Conservation (phyloP, 1,284 basidiomycete genomes). For the Sporisorium reilianum region DNA sequence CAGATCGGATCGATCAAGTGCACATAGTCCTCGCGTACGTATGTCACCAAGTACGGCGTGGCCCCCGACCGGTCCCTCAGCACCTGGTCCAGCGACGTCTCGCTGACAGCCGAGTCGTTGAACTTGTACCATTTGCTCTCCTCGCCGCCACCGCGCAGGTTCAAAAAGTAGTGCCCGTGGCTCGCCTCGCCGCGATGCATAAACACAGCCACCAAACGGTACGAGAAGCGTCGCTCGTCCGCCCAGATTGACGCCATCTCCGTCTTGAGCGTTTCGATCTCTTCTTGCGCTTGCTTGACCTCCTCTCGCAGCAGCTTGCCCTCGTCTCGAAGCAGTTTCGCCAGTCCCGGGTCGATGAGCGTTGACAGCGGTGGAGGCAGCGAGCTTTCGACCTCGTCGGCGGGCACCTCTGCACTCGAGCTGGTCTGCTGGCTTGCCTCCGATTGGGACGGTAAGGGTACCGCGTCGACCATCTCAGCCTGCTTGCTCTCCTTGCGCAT, state of each 20-base stretch:
- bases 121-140: slow-evolving; percentile 60
- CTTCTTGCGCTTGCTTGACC: slow-evolving; percentile 74
- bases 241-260: slow-evolving; percentile 84
- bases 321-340: slow-evolving; percentile 41
- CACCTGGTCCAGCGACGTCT: slow-evolving; percentile 48
- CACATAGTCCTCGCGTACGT: slow-evolving; percentile 54
- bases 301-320: slow-evolving; percentile 72
- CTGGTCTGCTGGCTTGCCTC: slow-evolving; percentile 8
- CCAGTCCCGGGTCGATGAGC: slow-evolving; percentile 30
- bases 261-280: slow-evolving; percentile 75
- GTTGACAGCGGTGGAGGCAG: slow-evolving; percentile 18
- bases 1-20: slow-evolving; percentile 48
- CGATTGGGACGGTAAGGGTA: neutral
- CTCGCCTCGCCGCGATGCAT: slow-evolving; percentile 79
- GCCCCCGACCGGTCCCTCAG: slow-evolving; percentile 62
- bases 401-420: neutral
- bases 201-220: slow-evolving; percentile 94
- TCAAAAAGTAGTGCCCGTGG: slow-evolving; percentile 68
- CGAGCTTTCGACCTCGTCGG: neutral
- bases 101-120: slow-evolving; percentile 60
- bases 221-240: slow-evolving; percentile 78
- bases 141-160: slow-evolving; percentile 46
- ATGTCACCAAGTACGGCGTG: slow-evolving; percentile 67
- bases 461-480: neutral
- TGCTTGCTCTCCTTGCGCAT: slow-evolving; percentile 15